Evolutionary conservation across 768 basidiomycete genomes (phyloP), one percentile per base, ranked within the genome.

Genomic region (Boletus speciosus): DNA sequence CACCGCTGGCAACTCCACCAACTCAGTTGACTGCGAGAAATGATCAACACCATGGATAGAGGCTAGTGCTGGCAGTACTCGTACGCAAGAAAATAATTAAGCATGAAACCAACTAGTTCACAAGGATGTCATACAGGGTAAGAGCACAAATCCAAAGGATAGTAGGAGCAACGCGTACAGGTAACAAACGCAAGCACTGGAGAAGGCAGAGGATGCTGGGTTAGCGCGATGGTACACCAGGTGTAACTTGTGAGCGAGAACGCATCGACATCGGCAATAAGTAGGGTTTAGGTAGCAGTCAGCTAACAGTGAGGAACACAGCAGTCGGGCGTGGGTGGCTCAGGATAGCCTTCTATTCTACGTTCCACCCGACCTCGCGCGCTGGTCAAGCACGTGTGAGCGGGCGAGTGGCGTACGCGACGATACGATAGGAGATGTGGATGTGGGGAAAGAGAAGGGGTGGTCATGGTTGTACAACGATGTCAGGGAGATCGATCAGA

Each of bases 81-180:
- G 49, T 65, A 60, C 51, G 63, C 57, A 62, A 52, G 53, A 57
- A 51, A 54, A 57, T 60, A 62, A 66, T 55, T 65, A 67, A 45
- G 51, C 43, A 21, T 34, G 25, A 32, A 36, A 47, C 27, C 49
- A 55, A 39, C 56, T 49, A 54, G 55, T 36, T 51, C 43, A 25
- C 50, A 42, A 31, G 8, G 44, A 51, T 54, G 47, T 42, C 36
- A 54, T 62, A 66, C 66, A 67, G 39, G 50, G n/a, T 51, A 45
- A 50, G 35, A 49, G 41, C 47, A 57, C 47, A 58, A 49, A 50
- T 51, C 45, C 52, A 34, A 43, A 36, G 19, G 45, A 38, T 32
- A 27, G 35, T 16, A 31, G 44, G 46, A 45, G 38, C 50, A 48
- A 37, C 16, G 39, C 12, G 45, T 38, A 60, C 48, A 23, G 35